Evolutionary conservation across 2,329 filamentous ascomycete species (phyloP).

Genomic region (Fusarium musae): DNA sequence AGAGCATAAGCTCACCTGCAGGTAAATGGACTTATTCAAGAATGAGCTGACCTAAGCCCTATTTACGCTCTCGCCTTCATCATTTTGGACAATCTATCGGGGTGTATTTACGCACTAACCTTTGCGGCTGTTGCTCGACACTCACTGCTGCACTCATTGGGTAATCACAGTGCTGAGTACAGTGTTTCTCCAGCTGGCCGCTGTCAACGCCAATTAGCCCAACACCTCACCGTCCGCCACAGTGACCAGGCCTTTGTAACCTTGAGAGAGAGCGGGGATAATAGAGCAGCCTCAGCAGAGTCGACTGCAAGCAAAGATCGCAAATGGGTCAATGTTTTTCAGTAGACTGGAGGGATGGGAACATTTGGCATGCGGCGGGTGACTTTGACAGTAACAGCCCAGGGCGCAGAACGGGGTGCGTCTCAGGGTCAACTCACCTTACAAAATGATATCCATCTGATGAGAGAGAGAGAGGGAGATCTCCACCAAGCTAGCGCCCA

Average conservation of each 20-base stretch:
- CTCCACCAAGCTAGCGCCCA: constrained; percentile 31
- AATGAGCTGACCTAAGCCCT: constrained; percentile 31
- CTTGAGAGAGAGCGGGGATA: constrained; percentile 24
- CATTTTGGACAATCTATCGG: background rate
- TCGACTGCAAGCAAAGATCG: constrained; percentile 10
- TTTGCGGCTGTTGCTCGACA: background rate
- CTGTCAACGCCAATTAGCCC: constrained; percentile 7
- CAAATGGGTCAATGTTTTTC: constrained; percentile 20
- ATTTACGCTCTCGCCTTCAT: background rate
- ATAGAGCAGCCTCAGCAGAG: constrained; percentile 7
- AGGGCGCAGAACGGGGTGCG: constrained; percentile 23
- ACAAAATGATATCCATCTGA: background rate
- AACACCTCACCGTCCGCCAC: constrained; percentile 11
- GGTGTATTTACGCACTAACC: background rate
- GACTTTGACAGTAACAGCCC: constrained; percentile 20
- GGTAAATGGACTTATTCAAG: constrained; percentile 3
- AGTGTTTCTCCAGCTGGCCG: constrained; percentile 21
- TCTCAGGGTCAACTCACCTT: background rate
- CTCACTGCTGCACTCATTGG: background rate
- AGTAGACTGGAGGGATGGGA: constrained; percentile 21
- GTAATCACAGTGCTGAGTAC: constrained; percentile 19
- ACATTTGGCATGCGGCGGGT: constrained; percentile 2
- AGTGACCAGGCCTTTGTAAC: constrained; percentile 24
- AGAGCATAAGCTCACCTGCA: constrained; percentile 35
- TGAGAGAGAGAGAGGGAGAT: background rate